Evolutionary conservation across 192 early-diverging fungal species (phyloP).

Genomic region (Coemansia sp.): DNA sequence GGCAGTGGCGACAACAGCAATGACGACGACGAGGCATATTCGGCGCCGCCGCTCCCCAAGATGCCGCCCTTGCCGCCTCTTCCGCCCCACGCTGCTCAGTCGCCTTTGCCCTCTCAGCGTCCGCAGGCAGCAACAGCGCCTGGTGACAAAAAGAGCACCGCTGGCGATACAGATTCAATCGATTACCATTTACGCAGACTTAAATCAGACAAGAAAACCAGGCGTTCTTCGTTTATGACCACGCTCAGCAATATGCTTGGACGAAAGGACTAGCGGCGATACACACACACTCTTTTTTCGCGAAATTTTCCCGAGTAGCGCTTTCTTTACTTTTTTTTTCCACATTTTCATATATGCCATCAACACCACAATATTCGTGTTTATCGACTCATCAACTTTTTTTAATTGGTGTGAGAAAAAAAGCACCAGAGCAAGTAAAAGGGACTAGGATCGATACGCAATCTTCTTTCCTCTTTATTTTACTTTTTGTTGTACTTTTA

Average conservation of each 20-base stretch:
- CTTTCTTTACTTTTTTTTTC: not conserved
- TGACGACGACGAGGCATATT: not conserved
- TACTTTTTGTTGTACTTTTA: not conserved
- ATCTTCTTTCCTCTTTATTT: not conserved
- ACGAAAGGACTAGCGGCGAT: slow-evolving; percentile 17
- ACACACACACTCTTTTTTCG: not conserved
- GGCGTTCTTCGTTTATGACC: slow-evolving; percentile 52
- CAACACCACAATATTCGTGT: no score
- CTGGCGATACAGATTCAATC: slow-evolving; percentile 38
- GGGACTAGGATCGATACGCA: not conserved
- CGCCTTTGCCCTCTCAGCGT: slow-evolving; percentile 14
- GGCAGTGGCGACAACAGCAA: slow-evolving; percentile 2
- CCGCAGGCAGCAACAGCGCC: not conserved
- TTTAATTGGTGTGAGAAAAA: no score
- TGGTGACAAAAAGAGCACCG: not conserved
- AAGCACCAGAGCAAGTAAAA: no score
- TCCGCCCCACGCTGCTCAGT: not conserved
- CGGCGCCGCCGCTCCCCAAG: slow-evolving; percentile 38
- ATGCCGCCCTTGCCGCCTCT: slow-evolving; percentile 28
- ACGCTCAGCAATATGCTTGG: slow-evolving; percentile 54
- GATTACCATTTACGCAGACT: slow-evolving; percentile 45
- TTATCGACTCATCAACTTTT: no score
- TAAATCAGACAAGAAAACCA: slow-evolving; percentile 27
- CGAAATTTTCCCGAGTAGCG: no score
- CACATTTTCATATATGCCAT: not conserved